Evolutionary conservation across 2,329 filamentous ascomycete genomes (phyloP).

Genomic region (Teratosphaeriaceae sp.): DNA sequence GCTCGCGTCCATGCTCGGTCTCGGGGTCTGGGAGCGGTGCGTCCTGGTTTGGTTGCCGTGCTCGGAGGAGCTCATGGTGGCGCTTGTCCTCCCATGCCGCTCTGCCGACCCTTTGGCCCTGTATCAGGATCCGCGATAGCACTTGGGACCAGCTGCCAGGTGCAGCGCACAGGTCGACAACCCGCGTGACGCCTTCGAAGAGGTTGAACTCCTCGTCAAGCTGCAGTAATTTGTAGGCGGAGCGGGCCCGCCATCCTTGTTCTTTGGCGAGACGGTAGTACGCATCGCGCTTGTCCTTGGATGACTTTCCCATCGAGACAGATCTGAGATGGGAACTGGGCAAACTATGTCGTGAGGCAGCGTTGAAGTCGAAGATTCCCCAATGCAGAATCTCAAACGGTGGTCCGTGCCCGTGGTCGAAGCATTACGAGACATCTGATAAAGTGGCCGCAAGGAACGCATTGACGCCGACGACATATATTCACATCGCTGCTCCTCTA

Average conservation of each 20-base stretch:
- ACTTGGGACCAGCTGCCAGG: constrained; percentile 98
- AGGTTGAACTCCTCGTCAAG: constrained; percentile 95
- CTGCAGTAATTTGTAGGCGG: constrained; percentile 94
- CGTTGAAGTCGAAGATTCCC: no score
- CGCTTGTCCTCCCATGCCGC: constrained; percentile 83
- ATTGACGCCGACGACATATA: no score
- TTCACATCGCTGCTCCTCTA: no score
- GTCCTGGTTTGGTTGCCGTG: constrained; percentile 6
- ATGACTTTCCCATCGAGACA: constrained; percentile 73
- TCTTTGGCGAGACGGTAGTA: constrained; percentile 98
- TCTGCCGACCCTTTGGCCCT: constrained; percentile 83
- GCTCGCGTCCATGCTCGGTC: background rate
- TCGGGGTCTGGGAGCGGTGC: background rate
- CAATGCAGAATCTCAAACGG: no score
- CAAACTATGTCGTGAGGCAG: no score
- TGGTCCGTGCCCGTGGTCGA: no score
- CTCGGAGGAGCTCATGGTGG: constrained; percentile 38
- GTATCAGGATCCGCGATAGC: constrained; percentile 84
- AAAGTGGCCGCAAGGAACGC: no score
- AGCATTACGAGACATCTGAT: no score
- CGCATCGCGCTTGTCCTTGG: constrained; percentile 96
- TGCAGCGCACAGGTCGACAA: constrained; percentile 92
- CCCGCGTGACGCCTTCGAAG: constrained; percentile 80
- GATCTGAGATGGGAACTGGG: no score
- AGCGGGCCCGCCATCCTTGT: constrained; percentile 94